Evolutionary conservation across 371 early-diverging fungal genomes (phyloP), one percentile per base, ranked within the genome.

Genomic region (Mortierella sp.): DNA sequence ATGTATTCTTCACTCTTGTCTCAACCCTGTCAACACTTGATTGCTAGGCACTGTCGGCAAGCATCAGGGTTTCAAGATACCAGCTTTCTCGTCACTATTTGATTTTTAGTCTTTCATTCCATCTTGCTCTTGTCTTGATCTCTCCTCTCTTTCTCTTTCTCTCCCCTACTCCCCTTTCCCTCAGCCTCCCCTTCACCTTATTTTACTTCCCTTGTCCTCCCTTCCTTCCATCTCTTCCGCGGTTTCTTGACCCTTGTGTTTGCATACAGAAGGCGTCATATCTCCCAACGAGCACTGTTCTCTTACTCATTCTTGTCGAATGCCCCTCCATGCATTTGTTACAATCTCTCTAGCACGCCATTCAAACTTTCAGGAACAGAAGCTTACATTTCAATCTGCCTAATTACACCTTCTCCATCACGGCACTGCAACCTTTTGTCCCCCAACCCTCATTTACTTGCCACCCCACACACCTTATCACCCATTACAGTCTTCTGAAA

Each of bases 61-160:
- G 50, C 8, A n/a, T n/a, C n/a, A 50, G 50, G 50, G 50, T 50
- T 50, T 50, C 50, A 16, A 50, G 50, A 50, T 50, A 50, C 50
- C n/a, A 50, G 50, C 50, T 50, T 16, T 50, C 50, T 50, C 50
- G 50, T n/a, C 50, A 3, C n/a, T 50, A 50, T 7, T 50, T 16
- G n/a, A 16, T 16, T 50, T 48, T 16, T 50, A 50, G 50, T 50
- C 24, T 36, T 6, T 6, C 36, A 32, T n/a, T 57, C 43, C 57
- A 8, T 24, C 16, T 57, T n/a, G 43, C 58, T 43, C 24, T 55
- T 28, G 55, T 28, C 55, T 45, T 61, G 22, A 15, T 52, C 15
- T 32, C 22, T 45, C 33, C 50, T 60, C 62, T 61, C 69, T 21
- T 22, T 57, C 33, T 69, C 32, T 69, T n/a, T 69, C 19, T 47